Conservation (phyloP, 31 red algal genomes). For the Endocladia muricata region DNA sequence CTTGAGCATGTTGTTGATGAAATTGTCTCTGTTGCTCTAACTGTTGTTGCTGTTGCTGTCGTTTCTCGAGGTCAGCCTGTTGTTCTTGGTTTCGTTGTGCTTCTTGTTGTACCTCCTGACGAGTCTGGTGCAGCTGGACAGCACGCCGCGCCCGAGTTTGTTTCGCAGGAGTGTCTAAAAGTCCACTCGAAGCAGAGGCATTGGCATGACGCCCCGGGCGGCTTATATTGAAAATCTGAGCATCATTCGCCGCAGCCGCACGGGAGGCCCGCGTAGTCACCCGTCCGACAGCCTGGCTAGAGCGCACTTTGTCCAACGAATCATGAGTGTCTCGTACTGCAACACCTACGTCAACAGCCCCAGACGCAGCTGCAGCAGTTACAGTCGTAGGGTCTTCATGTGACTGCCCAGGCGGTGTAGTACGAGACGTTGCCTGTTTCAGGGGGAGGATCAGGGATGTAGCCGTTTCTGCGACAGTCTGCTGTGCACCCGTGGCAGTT, state of each 20-base stretch:
- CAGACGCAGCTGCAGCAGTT: too few species aligned
- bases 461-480: neutral
- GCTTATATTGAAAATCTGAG: neutral
- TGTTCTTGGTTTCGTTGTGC: neutral
- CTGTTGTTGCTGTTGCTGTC: constrained; percentile 2
- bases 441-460: neutral
- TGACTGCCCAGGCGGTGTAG: neutral
- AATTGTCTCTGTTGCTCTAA: neutral
- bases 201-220: neutral
- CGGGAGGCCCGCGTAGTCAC: neutral
- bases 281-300: too few species aligned
- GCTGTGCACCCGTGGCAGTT: neutral
- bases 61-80: neutral
- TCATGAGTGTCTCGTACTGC: too few species aligned
- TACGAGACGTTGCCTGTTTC: neutral
- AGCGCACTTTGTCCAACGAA: too few species aligned
- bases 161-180: too few species aligned
- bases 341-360: too few species aligned
- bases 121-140: too few species aligned
- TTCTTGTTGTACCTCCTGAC: neutral
- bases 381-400: too few species aligned
- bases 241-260: neutral
- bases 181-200: neutral
- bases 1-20: constrained; percentile 27
- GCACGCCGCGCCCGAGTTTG: too few species aligned